phyloP scores from a whole-genome alignment of 73 alveolate species.

The Paramecium primaurelia region DNA sequence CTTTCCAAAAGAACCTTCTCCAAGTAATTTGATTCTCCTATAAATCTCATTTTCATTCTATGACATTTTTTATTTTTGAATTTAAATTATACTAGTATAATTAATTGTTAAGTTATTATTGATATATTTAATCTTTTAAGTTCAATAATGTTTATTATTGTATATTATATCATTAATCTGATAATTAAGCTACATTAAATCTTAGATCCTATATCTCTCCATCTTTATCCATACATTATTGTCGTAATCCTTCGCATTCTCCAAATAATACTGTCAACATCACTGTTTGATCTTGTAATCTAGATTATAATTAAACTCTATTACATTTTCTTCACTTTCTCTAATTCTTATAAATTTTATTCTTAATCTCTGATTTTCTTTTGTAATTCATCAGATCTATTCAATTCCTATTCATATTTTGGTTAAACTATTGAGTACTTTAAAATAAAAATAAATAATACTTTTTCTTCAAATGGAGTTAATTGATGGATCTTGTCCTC shows the following conservation, averaged over 20 bases:
- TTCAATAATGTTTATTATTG: not conserved
- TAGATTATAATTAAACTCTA: not conserved
- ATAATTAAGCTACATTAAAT: not conserved
- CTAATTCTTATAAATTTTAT: not conserved
- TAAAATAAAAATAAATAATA: not conserved
- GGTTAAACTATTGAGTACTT: not conserved
- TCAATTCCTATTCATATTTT: not conserved
- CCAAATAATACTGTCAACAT: not conserved
- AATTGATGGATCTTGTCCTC: not conserved
- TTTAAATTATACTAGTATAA: not conserved
- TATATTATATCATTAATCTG: not conserved
- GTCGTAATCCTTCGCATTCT: conserved; percentile 20
- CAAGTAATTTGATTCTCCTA: conserved; percentile 79
- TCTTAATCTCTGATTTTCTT: not conserved
- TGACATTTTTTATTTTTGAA: conserved; percentile 2
- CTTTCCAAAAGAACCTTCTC: conserved; percentile 96
- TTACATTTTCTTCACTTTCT: not conserved
- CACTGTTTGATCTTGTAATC: conserved; percentile 1
- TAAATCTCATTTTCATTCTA: conserved; percentile 69
- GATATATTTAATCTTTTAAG: not conserved
- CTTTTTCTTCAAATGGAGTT: conserved; percentile 35
- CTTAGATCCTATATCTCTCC: not conserved
- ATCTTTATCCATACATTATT: not conserved
- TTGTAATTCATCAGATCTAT: not conserved
- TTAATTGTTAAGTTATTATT: not conserved